phyloP scores from a whole-genome alignment of 495 filamentous ascomycete genomes.

The Aspergillus incahuasiensis region DNA sequence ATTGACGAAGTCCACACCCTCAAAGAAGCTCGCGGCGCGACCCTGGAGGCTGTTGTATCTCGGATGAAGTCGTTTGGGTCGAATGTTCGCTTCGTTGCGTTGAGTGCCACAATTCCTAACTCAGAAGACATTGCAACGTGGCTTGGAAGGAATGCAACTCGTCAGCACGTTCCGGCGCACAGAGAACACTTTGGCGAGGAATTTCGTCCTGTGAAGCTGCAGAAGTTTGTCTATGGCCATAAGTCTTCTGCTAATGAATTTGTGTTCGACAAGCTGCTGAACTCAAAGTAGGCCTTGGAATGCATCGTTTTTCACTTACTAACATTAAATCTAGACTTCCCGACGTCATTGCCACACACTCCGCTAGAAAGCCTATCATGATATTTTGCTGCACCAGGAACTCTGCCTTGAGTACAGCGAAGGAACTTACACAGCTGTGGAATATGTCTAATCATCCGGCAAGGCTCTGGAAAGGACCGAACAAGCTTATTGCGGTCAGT shows the following conservation, averaged over 20 bases:
- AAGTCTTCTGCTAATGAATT: slow-evolving; percentile 70
- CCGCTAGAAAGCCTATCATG: slow-evolving; percentile 80
- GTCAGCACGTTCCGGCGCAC: slow-evolving; percentile 62
- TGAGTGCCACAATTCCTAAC: slow-evolving; percentile 93
- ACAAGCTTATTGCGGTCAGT: slow-evolving; percentile 48
- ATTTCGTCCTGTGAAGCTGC: slow-evolving; percentile 80
- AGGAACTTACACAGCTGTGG: slow-evolving; percentile 65
- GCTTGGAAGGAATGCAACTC: slow-evolving; percentile 74
- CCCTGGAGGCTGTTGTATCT: slow-evolving; percentile 91
- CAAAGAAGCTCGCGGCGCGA: slow-evolving; percentile 84
- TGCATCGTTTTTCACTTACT: not conserved
- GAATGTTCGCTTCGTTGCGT: slow-evolving; percentile 82
- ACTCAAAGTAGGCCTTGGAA: slow-evolving; percentile 54
- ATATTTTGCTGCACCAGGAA: slow-evolving; percentile 87
- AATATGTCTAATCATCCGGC: slow-evolving; percentile 48
- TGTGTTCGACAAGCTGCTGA: slow-evolving; percentile 75
- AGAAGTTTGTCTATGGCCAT: slow-evolving; percentile 82
- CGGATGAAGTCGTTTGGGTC: slow-evolving; percentile 92
- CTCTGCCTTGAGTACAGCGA: slow-evolving; percentile 71
- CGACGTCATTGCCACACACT: slow-evolving; percentile 70
- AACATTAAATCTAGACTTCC: slow-evolving; percentile 53
- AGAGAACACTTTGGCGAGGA: slow-evolving; percentile 86
- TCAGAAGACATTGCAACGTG: slow-evolving; percentile 85
- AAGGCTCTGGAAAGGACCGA: slow-evolving; percentile 65
- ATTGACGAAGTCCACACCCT: slow-evolving; percentile 97